Conservation (phyloP, 768 basidiomycete genomes). For the Tricholoma terreum region DNA sequence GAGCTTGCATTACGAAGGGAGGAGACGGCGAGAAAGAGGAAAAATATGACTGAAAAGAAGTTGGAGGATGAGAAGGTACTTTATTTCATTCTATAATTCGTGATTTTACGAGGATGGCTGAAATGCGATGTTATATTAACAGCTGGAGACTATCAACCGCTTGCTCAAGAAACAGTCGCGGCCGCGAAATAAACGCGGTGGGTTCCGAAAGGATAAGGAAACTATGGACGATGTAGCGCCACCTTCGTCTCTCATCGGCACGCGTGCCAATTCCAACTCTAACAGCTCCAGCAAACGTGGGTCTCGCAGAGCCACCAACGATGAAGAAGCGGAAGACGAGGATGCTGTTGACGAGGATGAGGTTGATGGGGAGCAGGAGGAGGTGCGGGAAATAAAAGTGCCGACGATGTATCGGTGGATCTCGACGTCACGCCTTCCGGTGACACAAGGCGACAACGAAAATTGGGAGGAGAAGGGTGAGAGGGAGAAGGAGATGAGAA, state of each 20-base stretch:
- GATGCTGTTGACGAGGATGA: conserved; percentile 39
- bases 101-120: too few species aligned
- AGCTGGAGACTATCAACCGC: conserved; percentile 89
- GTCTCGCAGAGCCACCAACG: conserved; percentile 9
- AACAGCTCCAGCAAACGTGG: conserved; percentile 9
- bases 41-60: conserved; percentile 78
- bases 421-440: conserved; percentile 45
- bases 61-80: conserved; percentile 80
- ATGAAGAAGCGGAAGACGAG: conserved; percentile 40
- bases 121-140: neutral
- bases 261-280: conserved; percentile 22
- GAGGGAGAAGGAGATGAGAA: conserved; percentile 28
- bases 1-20: conserved; percentile 48
- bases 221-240: conserved; percentile 19
- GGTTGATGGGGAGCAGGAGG: conserved; percentile 30
- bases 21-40: conserved; percentile 80
- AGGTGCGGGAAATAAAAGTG: conserved; percentile 23
- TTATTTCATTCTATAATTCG: neutral
- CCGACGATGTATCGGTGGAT: conserved; percentile 74
- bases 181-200: conserved; percentile 56
- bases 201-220: conserved; percentile 36
- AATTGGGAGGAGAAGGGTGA: neutral
- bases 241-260: conserved; percentile 20
- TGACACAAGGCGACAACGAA: neutral
- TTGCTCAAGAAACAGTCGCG: conserved; percentile 83